Conservation (phyloP, 169 alveolate species). For the Perkinsus chesapeaki region DNA sequence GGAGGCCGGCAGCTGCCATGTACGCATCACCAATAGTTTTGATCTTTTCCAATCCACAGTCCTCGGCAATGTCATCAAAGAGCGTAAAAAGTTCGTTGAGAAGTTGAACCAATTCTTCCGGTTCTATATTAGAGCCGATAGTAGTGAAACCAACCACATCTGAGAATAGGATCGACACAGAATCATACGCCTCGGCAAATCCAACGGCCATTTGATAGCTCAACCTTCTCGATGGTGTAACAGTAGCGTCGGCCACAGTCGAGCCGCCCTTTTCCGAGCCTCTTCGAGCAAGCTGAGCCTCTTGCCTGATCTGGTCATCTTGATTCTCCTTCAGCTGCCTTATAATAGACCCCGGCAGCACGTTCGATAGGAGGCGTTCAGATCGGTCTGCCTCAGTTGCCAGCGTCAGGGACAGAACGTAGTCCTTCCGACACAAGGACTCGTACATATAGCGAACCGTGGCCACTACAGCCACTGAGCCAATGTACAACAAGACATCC, state of each 20-base stretch:
- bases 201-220: background rate
- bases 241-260: too few species aligned
- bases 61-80: slow-evolving; percentile 2
- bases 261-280: background rate
- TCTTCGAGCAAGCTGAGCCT: background rate
- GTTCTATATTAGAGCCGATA: background rate
- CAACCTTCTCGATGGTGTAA: background rate
- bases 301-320: background rate
- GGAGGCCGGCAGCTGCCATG: slow-evolving; percentile 1
- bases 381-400: background rate
- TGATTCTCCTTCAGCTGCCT: background rate
- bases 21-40: slow-evolving; percentile 14
- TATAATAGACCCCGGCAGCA: background rate
- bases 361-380: slow-evolving; percentile 7
- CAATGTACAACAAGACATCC: background rate
- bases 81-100: background rate
- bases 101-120: background rate
- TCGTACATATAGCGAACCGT: background rate
- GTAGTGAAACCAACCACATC: background rate
- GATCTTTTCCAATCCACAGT: slow-evolving; percentile 10
- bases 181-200: background rate
- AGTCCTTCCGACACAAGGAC: slow-evolving; percentile 4
- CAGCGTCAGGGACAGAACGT: background rate
- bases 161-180: background rate
- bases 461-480: background rate